A percentile compares a stretch with the other conserved stretches of the same genome.
Conservation (phyloP, 495 filamentous ascomycete genomes). For the Cetradonia linearis region DNA sequence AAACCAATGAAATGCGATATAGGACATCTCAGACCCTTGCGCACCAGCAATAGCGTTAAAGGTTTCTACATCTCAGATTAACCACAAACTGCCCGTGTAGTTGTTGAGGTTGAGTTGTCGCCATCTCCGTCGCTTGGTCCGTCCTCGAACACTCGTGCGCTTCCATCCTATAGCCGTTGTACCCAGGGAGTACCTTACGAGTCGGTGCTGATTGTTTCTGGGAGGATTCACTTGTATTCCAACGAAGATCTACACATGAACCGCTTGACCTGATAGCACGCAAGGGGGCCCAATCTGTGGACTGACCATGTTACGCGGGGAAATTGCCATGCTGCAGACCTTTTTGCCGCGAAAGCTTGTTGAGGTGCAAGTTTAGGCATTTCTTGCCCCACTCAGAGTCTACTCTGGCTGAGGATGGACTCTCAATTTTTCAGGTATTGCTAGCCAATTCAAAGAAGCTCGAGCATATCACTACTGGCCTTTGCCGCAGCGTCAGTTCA, state of each 20-base stretch:
- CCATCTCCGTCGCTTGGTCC: constrained; percentile 11
- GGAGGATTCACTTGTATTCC: background rate
- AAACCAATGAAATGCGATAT: constrained; percentile 1
- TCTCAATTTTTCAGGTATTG: constrained; percentile 4
- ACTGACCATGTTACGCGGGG: background rate
- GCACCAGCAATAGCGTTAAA: constrained; percentile 3
- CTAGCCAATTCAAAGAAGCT: constrained; percentile 10
- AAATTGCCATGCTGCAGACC: background rate
- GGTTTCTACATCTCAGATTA: background rate
- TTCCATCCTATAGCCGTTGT: constrained; percentile 7
- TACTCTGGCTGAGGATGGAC: background rate
- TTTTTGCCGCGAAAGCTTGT: background rate
- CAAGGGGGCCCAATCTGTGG: background rate
- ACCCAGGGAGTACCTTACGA: background rate
- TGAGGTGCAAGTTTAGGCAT: background rate
- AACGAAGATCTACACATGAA: constrained; percentile 7
- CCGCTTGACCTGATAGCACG: constrained; percentile 3
- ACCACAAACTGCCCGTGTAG: background rate
- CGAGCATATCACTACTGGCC: constrained; percentile 10
- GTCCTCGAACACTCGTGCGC: constrained; percentile 14
- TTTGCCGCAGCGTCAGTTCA: constrained; percentile 1
- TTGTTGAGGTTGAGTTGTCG: constrained; percentile 10
- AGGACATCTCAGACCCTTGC: background rate
- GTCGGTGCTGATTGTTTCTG: constrained; percentile 8
- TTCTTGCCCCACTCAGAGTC: background rate